Base-by-base conservation (phyloP, 2,329 filamentous ascomycete species). In the Cordyceps cateniannulata region DNA sequence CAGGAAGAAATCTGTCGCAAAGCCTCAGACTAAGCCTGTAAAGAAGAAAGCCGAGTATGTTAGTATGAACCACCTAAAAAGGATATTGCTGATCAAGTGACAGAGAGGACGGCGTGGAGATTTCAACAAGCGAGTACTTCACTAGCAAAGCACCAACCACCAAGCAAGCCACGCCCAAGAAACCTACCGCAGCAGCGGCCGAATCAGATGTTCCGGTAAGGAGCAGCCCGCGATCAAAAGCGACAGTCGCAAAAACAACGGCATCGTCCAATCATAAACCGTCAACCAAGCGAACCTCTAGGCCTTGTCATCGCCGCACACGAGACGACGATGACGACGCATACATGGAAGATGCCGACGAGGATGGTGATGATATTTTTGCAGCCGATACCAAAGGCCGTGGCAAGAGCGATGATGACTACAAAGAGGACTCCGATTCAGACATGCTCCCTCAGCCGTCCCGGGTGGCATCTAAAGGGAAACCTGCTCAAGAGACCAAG, bases 321-420 rank as follows among this genome's bases (percentile, higher is more conserved):
- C 65, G 69, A 5, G 72, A 83, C 40, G 79, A 84, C 40, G 81
- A 85, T 62, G 80, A 81, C 9, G 81, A 84, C 67, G 81, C 79
- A 5, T 84, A 82, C 62, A 74, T 88, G 65, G 84, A 90, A 22
- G 88, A 90, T 58, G 87, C 86, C 38, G 86, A 89, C 40, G 80
- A 83, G 7, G 85, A 90, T 49, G 87, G 84, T 3, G 88, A 84
- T n/a, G 93, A 96, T 67, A 92, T 96, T 22, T 93, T 93, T 72
- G 89, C 87, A 16, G 87, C 88, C 4, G 86, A 90, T 65, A 82
- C 81, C 38, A 88, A 86, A 69, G 82, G 82, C 52, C 77, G 83
- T 49, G 85, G 82, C 61, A 90, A 86, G 70, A 88, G 85, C 67
- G 86, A 86, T 45, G 90, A 95, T 69, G 87, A 91, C 58, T 91